Conservation (phyloP, 345 rosid genomes). For the Streptanthus diversifolius region DNA sequence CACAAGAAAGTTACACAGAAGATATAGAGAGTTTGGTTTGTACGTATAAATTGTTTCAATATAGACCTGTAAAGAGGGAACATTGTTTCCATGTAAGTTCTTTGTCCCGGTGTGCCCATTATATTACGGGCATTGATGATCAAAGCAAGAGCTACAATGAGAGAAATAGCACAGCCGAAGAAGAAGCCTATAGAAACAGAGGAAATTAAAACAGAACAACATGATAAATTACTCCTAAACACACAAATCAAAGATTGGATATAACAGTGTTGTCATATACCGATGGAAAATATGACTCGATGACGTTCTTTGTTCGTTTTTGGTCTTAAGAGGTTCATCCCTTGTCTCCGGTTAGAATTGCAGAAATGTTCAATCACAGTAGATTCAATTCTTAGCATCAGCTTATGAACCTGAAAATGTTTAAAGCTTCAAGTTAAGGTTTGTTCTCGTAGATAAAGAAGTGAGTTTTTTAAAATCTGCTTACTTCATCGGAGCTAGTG, state of each 20-base stretch:
- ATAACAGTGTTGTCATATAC: conserved; percentile 22
- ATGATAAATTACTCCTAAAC: background rate
- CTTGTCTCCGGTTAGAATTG: conserved; percentile 51
- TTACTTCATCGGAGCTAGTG: conserved; percentile 42
- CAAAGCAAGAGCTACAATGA: conserved; percentile 46
- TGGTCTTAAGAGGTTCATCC: conserved; percentile 61
- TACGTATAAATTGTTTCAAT: background rate
- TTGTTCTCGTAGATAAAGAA: background rate
- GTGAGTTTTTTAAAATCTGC: background rate
- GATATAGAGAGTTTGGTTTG: background rate
- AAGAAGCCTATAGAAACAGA: conserved; percentile 46
- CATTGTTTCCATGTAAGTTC: conserved; percentile 60
- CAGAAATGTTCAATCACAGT: conserved; percentile 52
- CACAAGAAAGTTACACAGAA: background rate
- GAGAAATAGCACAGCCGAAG: conserved; percentile 60
- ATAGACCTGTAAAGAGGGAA: conserved; percentile 66
- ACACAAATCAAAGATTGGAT: background rate
- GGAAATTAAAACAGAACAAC: background rate
- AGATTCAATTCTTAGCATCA: conserved; percentile 51
- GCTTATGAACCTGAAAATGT: conserved; percentile 37
- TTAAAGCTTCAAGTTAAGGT: background rate
- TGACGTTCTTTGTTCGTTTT: conserved; percentile 48
- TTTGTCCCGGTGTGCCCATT: conserved; percentile 40
- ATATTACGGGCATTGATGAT: conserved; percentile 48
- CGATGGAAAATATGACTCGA: conserved; percentile 47